Evolutionary conservation across 768 basidiomycete species (phyloP), one percentile per base, ranked within the genome.

Genomic region (Leccinum ochraceum): DNA sequence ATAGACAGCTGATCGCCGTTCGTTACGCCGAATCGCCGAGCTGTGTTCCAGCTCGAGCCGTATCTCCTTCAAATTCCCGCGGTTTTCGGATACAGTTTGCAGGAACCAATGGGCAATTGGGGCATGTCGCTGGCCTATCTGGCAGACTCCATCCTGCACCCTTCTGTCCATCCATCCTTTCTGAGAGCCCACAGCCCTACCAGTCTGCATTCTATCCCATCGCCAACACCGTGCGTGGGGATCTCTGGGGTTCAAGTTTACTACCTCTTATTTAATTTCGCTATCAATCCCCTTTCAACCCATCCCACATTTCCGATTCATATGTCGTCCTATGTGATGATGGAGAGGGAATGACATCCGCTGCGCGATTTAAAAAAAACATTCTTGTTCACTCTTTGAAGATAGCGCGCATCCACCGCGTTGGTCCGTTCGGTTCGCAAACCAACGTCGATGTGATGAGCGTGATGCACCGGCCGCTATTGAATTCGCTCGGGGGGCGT

Each of bases 1-100:
- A 56, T 57, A 60, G 71, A 70, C 62, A 64, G 63, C 53, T 74
- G 71, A 72, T 72, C 64, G 69, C 68, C 71, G 72, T 64, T 52
- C 55, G n/a, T 50, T 32, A 44, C 16, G 32, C 60, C n/a, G 42
- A 51, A 51, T 63, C 22, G 54, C 58, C 44, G 53, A 24, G n/a
- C 60, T 22, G 26, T 6, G 6, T 50, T 39, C 58, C 51, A 54
- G 7, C 52, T 51, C 48, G 28, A 30, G 34, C 46, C 53, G 17
- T 49, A 34, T 39, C 17, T 55, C 11, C 3, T 53, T 37, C 16
- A 14, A 11, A 32, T 71, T 62, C 61, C 62, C 60, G 59, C 60
- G 58, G 49, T 59, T 39, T 36, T 65, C 68, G 68, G 68, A 54
- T 37, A 59, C 68, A 42, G 0, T 16, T 8, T 50, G 2, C 28